Base-by-base conservation (phyloP, 164 flowering plant genomes). In the Umbellularia californica region DNA sequence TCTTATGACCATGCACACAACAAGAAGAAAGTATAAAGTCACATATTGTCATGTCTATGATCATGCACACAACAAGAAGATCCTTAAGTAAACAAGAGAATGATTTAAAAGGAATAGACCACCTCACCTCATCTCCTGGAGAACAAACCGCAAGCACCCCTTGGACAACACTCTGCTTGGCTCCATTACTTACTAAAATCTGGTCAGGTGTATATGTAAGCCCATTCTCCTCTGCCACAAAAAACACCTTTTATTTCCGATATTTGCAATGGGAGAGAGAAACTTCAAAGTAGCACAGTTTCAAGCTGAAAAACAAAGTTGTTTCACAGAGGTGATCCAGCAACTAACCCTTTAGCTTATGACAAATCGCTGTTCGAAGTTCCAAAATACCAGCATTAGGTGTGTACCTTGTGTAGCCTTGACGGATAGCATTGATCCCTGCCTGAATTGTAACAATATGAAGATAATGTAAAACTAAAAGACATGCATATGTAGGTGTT, bases 91-190 rank as follows among this genome's bases (percentile, higher is more conserved):
- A 9, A 25, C 4, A 10, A 15, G 22, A 25, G 9, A 66, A 67
- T 52, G 3, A 30, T 28, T 67, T 28, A 24, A 25, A 50, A 71
- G 64, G 24, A 24, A 13, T 10, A 28, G n/a, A 65, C n/a, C 28
- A n/a, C 20, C 17, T 84, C 70, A 92, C 98, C 98, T 95, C 97
- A 85, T 95, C 98, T 33, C 96, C 96, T 11, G 98, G 99, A 17
- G 97, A 87, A 78, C 99, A 95, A 76, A 95, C 96, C 5, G 98
- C 97, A 71, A 90, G 85, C 25, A 90, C 84, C 27, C 94, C 95
- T 81, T 95, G 97, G 75, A 87, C 27, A 75, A 87, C 84, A 74
- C 88, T 79, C 78, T 95, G 99, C 81, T 95, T 93, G 69, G 99
- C 99, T 70, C 98, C 99, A 85, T 93, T 93, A 80, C 98, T 90